Conservation (phyloP, 495 filamentous ascomycete species). For the Amphirosellinia nigrospora region DNA sequence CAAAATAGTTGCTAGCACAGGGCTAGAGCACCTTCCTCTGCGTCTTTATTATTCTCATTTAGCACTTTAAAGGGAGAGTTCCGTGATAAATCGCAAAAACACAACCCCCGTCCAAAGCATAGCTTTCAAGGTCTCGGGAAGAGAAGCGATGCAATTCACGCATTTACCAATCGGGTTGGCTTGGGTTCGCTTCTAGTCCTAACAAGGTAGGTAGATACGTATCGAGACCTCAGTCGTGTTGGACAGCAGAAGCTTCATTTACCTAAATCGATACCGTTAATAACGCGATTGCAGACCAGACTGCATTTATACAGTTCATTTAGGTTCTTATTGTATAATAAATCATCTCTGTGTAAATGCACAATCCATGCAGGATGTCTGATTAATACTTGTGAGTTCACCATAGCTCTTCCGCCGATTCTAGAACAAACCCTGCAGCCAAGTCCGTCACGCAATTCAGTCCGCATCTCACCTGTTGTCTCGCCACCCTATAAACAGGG, state of each 20-base stretch:
- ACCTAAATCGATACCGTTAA: not conserved
- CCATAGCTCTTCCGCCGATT: not conserved
- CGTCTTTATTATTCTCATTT: not conserved
- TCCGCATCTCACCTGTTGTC: constrained; percentile 1
- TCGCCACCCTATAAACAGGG: not conserved
- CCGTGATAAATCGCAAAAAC: not conserved
- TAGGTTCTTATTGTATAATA: too few species aligned
- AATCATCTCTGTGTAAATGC: not conserved
- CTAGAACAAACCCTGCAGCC: constrained; percentile 2
- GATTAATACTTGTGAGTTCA: not conserved
- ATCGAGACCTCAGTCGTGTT: not conserved
- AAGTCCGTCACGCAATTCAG: constrained; percentile 7
- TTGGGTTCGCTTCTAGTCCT: constrained; percentile 2
- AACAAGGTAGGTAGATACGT: constrained; percentile 3
- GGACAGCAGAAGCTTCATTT: not conserved
- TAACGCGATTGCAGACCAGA: too few species aligned
- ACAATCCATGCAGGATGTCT: not conserved
- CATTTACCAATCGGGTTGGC: not conserved
- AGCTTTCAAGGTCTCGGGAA: not conserved
- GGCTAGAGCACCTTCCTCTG: not conserved
- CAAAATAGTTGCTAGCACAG: not conserved
- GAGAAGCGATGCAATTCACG: not conserved
- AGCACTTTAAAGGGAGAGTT: not conserved
- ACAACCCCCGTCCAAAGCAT: not conserved
- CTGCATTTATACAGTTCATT: too few species aligned